Evolutionary conservation across 306 rosid species (phyloP).

Genomic region (Malus fusca): DNA sequence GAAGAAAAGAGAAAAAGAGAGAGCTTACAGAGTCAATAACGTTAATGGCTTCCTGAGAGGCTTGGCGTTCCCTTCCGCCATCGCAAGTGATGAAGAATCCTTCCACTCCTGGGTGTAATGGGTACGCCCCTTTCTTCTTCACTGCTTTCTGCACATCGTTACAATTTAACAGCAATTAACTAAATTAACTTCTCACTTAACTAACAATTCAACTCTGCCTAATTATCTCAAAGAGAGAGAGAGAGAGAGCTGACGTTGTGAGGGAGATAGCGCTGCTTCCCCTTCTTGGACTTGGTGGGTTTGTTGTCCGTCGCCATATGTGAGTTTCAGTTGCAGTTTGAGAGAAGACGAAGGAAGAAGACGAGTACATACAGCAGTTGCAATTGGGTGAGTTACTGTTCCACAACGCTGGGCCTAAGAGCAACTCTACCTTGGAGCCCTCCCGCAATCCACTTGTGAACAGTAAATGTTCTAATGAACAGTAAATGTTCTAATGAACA

Average conservation of each 20-base stretch:
- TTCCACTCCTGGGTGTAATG: conserved; percentile 80
- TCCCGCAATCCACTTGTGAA: too few relatives aligned
- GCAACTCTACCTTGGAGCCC: too few relatives aligned
- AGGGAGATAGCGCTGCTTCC: conserved; percentile 76
- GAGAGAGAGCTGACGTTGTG: conserved; percentile 39
- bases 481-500: too few relatives aligned
- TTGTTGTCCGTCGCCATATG: conserved; percentile 53
- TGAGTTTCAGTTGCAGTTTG: not conserved
- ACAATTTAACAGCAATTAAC: not conserved
- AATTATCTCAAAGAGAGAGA: not conserved
- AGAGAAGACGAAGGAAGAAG: not conserved
- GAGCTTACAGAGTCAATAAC: conserved; percentile 67
- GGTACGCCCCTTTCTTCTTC: conserved; percentile 82
- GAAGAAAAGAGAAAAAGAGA: not conserved
- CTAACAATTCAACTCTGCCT: not conserved
- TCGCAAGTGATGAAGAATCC: conserved; percentile 96
- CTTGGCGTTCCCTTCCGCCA: conserved; percentile 93
- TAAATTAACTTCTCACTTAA: not conserved
- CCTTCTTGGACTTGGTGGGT: conserved; percentile 40
- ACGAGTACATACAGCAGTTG: not conserved
- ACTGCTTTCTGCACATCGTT: conserved; percentile 49
- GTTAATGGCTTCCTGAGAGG: conserved; percentile 77
- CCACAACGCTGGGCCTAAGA: too few relatives aligned
- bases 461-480: too few relatives aligned
- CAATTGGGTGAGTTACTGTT: too few relatives aligned